Percentiles rank a stretch among this genome's conserved stretches.
Evolutionary conservation across 805 yeast species (phyloP).

Genomic region (Debaryomyces hansenii): DNA sequence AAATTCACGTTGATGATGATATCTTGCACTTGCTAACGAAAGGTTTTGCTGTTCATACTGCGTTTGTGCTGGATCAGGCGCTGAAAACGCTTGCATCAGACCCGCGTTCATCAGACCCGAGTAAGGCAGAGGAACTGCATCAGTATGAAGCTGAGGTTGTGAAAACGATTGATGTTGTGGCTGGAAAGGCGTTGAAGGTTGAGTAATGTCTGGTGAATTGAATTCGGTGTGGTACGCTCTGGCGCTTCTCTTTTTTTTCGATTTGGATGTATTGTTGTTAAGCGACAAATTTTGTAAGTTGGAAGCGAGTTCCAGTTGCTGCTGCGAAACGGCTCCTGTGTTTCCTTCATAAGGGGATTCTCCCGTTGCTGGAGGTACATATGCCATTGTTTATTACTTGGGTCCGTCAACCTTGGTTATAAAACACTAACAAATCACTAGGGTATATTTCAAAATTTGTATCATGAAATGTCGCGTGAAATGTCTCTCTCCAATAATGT

Average conservation of each 20-base stretch:
- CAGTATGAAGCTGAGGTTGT: slow-evolving; percentile 1
- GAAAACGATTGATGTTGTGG: slow-evolving; percentile 4
- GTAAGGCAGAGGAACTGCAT: not conserved
- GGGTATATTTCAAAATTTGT: not conserved
- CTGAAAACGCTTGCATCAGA: not conserved
- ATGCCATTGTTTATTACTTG: slow-evolving; percentile 2
- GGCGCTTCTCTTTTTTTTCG: slow-evolving; percentile 28
- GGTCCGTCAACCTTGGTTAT: not conserved
- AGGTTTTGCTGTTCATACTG: slow-evolving; percentile 7
- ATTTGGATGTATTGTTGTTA: not conserved
- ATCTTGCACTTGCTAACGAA: slow-evolving; percentile 17
- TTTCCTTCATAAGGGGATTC: slow-evolving; percentile 2
- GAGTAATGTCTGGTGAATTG: slow-evolving; percentile 1
- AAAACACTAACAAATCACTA: not conserved
- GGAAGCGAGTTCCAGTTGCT: slow-evolving; percentile 1
- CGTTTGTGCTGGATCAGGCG: not conserved
- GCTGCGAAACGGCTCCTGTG: not conserved
- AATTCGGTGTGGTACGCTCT: slow-evolving; percentile 32
- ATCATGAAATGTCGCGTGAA: not conserved
- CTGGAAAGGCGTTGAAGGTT: slow-evolving; percentile 1
- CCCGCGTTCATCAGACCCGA: not conserved
- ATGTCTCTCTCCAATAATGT: not conserved
- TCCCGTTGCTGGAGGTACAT: slow-evolving; percentile 3
- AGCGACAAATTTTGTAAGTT: slow-evolving; percentile 8
- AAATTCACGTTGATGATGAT: slow-evolving; percentile 22